Base-by-base conservation (phyloP, 768 basidiomycete species). In the Psilocybe tampanensis region DNA sequence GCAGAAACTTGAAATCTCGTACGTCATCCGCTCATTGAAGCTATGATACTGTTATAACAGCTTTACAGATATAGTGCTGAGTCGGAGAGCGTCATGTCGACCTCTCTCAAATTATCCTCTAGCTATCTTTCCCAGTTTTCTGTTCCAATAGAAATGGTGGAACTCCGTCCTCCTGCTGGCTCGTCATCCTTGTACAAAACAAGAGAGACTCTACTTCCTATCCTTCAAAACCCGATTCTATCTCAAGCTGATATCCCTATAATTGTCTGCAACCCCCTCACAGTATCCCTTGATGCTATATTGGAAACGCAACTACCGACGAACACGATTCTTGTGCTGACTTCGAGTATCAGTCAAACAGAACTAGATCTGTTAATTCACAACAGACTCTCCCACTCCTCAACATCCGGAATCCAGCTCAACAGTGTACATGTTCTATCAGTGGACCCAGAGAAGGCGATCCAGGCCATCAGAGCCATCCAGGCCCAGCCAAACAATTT, bases 181-280 rank as follows among this genome's bases (percentile, higher is more conserved):
- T 50, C 34, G 54, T 50, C 45, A 59, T 62, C 39, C 62, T 44
- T 60, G 62, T 39, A 18, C 19, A 39, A 56, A 17, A 36, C 60
- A 23, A 55, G 44, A 29, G 22, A 44, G 55, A 60, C 55, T 64
- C 21, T 65, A 60, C 3, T 17, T 15, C 43, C 19, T 18, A 60
- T 60, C 19, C 47, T 64, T 4, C 33, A 52, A 24, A 61, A 56
- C 65, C 71, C 33, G 56, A 70, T 57, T 41, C 70, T 80, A 18
- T 69, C 75, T 56, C 70, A 71, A 59, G 84, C 85, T 8, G 88
- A 91, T 63, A 73, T 89, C 34, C 78, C 86, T n/a, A 69, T 92
- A 59, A 60, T 91, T 17, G 74, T 89, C 15, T 80, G 74, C 65
- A 88, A 90, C 57, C 86, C 89, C 6, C 55, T 86, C 36, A 78